Percentiles rank a stretch among this genome's conserved stretches.
Evolutionary conservation across 495 filamentous ascomycete species (phyloP).

Genomic region (Tetracladium marchalianum): DNA sequence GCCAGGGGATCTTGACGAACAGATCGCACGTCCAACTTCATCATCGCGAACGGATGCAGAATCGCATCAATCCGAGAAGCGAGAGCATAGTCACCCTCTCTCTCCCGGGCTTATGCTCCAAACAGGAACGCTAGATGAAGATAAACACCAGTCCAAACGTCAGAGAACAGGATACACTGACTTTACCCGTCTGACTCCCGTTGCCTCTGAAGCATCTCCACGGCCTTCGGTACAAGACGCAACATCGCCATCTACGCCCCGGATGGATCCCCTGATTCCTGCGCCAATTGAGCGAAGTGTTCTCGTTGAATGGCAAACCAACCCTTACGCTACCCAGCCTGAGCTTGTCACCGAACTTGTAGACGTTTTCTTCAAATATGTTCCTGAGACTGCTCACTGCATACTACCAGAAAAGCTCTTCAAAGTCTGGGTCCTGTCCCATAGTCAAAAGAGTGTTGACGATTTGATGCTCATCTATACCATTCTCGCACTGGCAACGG

Average conservation of each 20-base stretch:
- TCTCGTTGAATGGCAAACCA: slow-evolving; percentile 48
- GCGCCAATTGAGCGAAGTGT: slow-evolving; percentile 24
- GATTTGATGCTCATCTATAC: slow-evolving; percentile 65
- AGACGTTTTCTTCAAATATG: slow-evolving; percentile 43
- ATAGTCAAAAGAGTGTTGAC: slow-evolving; percentile 45
- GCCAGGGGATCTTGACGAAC: slow-evolving; percentile 36
- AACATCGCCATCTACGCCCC: slow-evolving; percentile 27
- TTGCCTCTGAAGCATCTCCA: slow-evolving; percentile 19
- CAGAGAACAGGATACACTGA: slow-evolving; percentile 17
- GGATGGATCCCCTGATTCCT: slow-evolving; percentile 24
- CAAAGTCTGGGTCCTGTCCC: slow-evolving; percentile 24
- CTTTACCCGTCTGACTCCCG: slow-evolving; percentile 12
- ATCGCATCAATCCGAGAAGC: slow-evolving; percentile 12
- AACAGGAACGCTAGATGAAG: slow-evolving; percentile 11
- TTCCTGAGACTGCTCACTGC: slow-evolving; percentile 42
- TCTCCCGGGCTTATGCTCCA: slow-evolving; percentile 14
- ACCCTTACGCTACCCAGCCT: slow-evolving; percentile 49
- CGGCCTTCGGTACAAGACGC: slow-evolving; percentile 22
- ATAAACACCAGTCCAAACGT: slow-evolving; percentile 14
- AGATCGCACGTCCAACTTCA: slow-evolving; percentile 7
- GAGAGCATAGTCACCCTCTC: slow-evolving; percentile 12
- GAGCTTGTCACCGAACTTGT: slow-evolving; percentile 30
- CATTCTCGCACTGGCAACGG: slow-evolving; percentile 47
- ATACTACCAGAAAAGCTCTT: slow-evolving; percentile 44
- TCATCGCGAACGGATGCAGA: slow-evolving; percentile 15